A percentile compares a stretch with the other conserved stretches of the same genome.
These are phyloP conservation scores for Fusarium temperatum DNA, from an alignment of 2,329 filamentous ascomycete genomes.

Conservation along the genomic window DNA sequence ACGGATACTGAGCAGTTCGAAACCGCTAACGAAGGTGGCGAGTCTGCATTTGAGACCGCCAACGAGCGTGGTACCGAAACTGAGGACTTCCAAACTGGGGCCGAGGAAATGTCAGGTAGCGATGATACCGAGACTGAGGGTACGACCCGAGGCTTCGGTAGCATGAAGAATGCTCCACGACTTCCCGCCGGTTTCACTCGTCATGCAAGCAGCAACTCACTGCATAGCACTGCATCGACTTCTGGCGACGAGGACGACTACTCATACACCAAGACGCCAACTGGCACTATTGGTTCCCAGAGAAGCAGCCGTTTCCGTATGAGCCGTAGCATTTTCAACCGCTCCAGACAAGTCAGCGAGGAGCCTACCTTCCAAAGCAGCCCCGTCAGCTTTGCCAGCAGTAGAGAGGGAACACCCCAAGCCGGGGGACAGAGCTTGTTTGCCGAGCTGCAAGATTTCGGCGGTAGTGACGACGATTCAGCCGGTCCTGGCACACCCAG, in stretches of 20 bases:
- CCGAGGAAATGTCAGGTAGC: conserved; percentile 78
- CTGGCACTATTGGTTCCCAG: conserved; percentile 66
- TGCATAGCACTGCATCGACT: conserved; percentile 88
- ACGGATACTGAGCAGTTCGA: conserved; percentile 76
- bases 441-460: conserved; percentile 86
- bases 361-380: conserved; percentile 67
- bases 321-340: conserved; percentile 67
- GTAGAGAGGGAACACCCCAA: conserved; percentile 60
- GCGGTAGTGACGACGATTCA: conserved; percentile 78
- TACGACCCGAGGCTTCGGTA: conserved; percentile 55
- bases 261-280: conserved; percentile 68
- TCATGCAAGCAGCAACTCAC: conserved; percentile 70
- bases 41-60: conserved; percentile 71
- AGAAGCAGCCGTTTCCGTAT: conserved; percentile 75
- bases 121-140: conserved; percentile 94
- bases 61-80: conserved; percentile 89
- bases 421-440: conserved; percentile 78
- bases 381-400: conserved; percentile 64
- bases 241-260: conserved; percentile 77
- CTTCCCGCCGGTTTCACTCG: conserved; percentile 49
- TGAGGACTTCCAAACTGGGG: conserved; percentile 94
- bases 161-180: conserved; percentile 54
- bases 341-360: conserved; percentile 69
- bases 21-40: conserved; percentile 79
- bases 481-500: conserved; percentile 65